These are phyloP conservation scores for Diaporthe destruens DNA, from an alignment of 2,329 filamentous ascomycete species.

Conservation along the genomic window DNA sequence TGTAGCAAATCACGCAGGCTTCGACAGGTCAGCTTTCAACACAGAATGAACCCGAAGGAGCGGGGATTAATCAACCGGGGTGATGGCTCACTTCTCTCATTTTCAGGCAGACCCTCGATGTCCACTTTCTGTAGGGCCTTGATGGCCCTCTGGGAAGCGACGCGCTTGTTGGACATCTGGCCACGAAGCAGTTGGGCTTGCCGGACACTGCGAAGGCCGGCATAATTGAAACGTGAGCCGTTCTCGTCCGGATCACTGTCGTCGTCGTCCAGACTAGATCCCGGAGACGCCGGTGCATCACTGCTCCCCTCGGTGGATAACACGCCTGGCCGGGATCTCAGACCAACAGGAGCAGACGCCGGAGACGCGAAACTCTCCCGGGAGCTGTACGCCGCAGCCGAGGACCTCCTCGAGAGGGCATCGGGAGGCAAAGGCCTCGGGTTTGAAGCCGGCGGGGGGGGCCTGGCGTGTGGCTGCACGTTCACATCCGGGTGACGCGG, in stretches of 20 bases:
- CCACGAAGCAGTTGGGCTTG: slow-evolving; percentile 60
- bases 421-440: background rate
- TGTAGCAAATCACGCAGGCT: slow-evolving; percentile 76
- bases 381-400: background rate
- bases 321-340: slow-evolving; percentile 38
- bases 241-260: slow-evolving; percentile 49
- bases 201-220: slow-evolving; percentile 30
- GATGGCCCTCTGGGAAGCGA: slow-evolving; percentile 62
- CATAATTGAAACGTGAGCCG: slow-evolving; percentile 48
- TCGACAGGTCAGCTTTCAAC: slow-evolving; percentile 34
- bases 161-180: slow-evolving; percentile 56
- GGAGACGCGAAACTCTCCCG: slow-evolving; percentile 12
- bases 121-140: slow-evolving; percentile 61
- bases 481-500: slow-evolving; percentile 9
- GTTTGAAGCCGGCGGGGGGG: slow-evolving; percentile 12
- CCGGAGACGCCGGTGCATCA: slow-evolving; percentile 17
- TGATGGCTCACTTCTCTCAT: slow-evolving; percentile 60
- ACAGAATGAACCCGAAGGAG: slow-evolving; percentile 16
- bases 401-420: slow-evolving; percentile 15
- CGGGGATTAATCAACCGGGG: slow-evolving; percentile 28
- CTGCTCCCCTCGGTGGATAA: slow-evolving; percentile 10
- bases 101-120: slow-evolving; percentile 58
- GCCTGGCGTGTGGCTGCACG: slow-evolving; percentile 24
- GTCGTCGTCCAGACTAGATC: slow-evolving; percentile 36
- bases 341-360: background rate